Evolutionary conservation across 805 yeast species (phyloP).

Genomic region (Saccharomyces paradoxus): DNA sequence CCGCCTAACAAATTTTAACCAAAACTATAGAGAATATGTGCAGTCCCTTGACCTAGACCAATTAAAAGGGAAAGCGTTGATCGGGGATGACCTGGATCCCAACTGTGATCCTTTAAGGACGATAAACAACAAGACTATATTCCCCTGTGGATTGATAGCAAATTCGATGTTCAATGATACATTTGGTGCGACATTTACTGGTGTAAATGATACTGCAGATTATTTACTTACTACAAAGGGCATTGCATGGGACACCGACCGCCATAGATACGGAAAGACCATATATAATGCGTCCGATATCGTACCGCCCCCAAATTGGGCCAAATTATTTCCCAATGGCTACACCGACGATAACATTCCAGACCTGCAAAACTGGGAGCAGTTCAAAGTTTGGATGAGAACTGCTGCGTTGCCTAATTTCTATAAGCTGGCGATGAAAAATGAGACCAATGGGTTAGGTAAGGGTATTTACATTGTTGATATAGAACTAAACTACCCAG

Average conservation of each 20-base stretch:
- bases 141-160: constrained; percentile 81
- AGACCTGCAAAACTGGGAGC: constrained; percentile 56
- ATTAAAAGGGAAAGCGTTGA: constrained; percentile 64
- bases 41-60: constrained; percentile 76
- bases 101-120: constrained; percentile 32
- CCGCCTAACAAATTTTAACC: constrained; percentile 81
- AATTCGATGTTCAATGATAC: constrained; percentile 76
- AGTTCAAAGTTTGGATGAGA: constrained; percentile 79
- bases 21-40: constrained; percentile 91
- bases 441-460: constrained; percentile 45
- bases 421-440: constrained; percentile 71
- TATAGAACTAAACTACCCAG: constrained; percentile 75
- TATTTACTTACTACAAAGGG: constrained; percentile 40
- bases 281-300: constrained; percentile 49
- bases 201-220: constrained; percentile 25
- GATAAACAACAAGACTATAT: constrained; percentile 36
- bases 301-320: constrained; percentile 82
- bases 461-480: constrained; percentile 65
- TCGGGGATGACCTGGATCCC: constrained; percentile 39
- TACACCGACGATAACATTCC: constrained; percentile 64
- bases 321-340: constrained; percentile 59
- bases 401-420: constrained; percentile 91
- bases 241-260: constrained; percentile 66
- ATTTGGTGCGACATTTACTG: constrained; percentile 40
- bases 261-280: constrained; percentile 54